Conservation (phyloP, 208 protist species). For the Acanthamoeba divionensis region DNA sequence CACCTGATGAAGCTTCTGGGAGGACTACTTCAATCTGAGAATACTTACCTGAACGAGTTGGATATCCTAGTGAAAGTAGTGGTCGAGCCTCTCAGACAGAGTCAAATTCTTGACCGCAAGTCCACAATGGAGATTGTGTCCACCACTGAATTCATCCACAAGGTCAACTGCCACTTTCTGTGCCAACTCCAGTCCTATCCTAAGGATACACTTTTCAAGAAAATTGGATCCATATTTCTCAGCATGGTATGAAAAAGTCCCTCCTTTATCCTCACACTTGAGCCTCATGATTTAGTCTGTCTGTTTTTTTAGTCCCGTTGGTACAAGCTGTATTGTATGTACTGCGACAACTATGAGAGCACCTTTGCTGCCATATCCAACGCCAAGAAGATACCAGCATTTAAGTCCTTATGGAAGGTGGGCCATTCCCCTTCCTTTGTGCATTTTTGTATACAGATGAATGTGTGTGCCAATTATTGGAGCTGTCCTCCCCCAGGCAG, state of each 20-base stretch:
- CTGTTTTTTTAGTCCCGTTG: background rate
- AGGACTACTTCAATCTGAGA: background rate
- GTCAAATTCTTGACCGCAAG: constrained; percentile 6
- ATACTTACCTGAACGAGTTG: background rate
- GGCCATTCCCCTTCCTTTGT: background rate
- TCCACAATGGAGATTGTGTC: constrained; percentile 13
- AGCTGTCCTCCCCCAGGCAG: background rate
- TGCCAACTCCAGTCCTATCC: background rate
- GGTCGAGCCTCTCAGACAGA: background rate
- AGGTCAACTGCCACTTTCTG: background rate
- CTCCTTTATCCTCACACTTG: background rate
- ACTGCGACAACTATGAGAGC: constrained; percentile 22
- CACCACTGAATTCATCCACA: background rate
- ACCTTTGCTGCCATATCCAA: no score
- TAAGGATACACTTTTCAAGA: background rate
- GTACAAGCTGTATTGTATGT: constrained; percentile 44
- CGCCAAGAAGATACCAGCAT: constrained; percentile 40
- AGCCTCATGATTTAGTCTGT: background rate
- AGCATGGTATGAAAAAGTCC: background rate
- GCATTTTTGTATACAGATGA: background rate
- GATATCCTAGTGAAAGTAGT: background rate
- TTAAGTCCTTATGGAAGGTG: background rate
- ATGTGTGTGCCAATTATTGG: no score
- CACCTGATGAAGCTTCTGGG: background rate
- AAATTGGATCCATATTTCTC: background rate